Evolutionary conservation across 495 filamentous ascomycete genomes (phyloP).

Genomic region (Aspergillus cristatus): DNA sequence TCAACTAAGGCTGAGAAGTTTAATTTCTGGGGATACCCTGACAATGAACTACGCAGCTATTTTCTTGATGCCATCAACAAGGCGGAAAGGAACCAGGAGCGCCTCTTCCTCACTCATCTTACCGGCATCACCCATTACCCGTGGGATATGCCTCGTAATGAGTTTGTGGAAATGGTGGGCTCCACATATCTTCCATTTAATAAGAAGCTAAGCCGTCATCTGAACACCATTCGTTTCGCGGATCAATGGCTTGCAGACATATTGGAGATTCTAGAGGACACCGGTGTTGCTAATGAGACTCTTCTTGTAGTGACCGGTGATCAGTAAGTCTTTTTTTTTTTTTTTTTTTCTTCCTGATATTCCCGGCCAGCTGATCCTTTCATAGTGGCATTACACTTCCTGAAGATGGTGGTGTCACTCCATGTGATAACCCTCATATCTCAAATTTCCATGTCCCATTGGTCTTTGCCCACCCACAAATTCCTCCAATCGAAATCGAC

Average conservation of each 20-base stretch:
- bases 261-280: conserved; percentile 25
- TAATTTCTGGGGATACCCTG: conserved; percentile 37
- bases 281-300: conserved; percentile 32
- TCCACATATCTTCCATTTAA: conserved; percentile 12
- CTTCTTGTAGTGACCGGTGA: conserved; percentile 34
- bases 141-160: conserved; percentile 24
- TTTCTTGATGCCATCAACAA: conserved; percentile 24
- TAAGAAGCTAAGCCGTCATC: conserved; percentile 21
- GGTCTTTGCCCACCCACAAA: conserved; percentile 29
- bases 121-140: conserved; percentile 36
- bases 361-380: conserved; percentile 1
- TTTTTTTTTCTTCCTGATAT: background rate
- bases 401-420: conserved; percentile 21
- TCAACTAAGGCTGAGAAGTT: conserved; percentile 14
- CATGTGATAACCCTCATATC: conserved; percentile 32
- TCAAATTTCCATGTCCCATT: conserved; percentile 32
- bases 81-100: conserved; percentile 25
- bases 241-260: conserved; percentile 30
- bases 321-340: conserved; percentile 20
- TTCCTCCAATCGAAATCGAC: conserved; percentile 27
- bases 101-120: conserved; percentile 32
- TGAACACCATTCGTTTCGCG: conserved; percentile 30
- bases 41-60: conserved; percentile 27
- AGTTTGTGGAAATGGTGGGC: conserved; percentile 22
- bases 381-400: conserved; percentile 20